Percentiles rank a stretch among this genome's conserved stretches.
Evolutionary conservation across 371 early-diverging fungal species (phyloP).

Genomic region (Syncephalastrum monosporum): DNA sequence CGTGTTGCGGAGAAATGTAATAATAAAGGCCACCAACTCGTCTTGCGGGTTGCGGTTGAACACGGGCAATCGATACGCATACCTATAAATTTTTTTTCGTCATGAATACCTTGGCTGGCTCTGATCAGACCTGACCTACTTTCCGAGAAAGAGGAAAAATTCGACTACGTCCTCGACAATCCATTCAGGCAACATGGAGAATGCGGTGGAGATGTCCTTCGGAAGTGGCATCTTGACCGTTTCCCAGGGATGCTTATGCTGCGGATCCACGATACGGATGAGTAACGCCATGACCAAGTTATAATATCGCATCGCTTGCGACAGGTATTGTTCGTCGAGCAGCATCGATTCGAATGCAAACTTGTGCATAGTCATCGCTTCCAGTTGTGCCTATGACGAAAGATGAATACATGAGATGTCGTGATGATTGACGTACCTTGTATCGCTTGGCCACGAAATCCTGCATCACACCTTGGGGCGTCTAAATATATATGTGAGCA

Average conservation of each 20-base stretch:
- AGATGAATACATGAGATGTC: background rate
- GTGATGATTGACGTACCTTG: slow-evolving; percentile 26
- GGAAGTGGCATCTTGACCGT: slow-evolving; percentile 58
- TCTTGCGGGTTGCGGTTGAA: slow-evolving; percentile 60
- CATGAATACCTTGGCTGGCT: background rate
- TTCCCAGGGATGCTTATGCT: slow-evolving; percentile 51
- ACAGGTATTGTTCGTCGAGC: slow-evolving; percentile 66
- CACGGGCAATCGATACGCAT: slow-evolving; percentile 61
- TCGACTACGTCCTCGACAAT: slow-evolving; percentile 87
- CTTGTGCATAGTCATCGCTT: slow-evolving; percentile 60
- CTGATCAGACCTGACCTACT: slow-evolving; percentile 29
- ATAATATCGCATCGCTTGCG: slow-evolving; percentile 70
- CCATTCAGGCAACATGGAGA: slow-evolving; percentile 90
- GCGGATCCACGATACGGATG: slow-evolving; percentile 61
- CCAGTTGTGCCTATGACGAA: slow-evolving; percentile 38
- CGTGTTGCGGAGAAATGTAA: slow-evolving; percentile 76
- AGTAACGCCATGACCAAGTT: slow-evolving; percentile 84
- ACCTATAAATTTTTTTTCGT: slow-evolving; percentile 15
- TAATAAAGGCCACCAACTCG: slow-evolving; percentile 76
- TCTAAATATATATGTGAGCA: slow-evolving; percentile 12
- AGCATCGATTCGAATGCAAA: slow-evolving; percentile 77
- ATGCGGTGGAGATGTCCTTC: slow-evolving; percentile 48
- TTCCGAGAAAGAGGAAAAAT: slow-evolving; percentile 64
- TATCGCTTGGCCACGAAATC: slow-evolving; percentile 56
- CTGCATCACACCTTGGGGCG: slow-evolving; percentile 47